Base-by-base conservation (phyloP, 805 yeast species). In the Zygosaccharomyces gambellarensis region DNA sequence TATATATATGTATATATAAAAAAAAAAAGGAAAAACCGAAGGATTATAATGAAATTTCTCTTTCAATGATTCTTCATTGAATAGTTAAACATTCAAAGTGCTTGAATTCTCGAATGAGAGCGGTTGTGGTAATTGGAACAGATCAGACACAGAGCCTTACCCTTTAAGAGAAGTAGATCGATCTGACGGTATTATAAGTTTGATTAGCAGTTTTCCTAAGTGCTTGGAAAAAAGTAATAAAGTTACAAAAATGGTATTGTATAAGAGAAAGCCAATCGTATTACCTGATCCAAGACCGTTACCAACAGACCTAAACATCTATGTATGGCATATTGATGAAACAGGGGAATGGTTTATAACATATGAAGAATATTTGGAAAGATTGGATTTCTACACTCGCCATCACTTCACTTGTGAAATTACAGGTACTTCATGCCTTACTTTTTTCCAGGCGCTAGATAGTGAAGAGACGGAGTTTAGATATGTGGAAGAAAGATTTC, bases 331-430 rank as follows among this genome's bases (percentile, higher is more conserved):
- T 58, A 90, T 92, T 45, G 81, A 85, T 9, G 83, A 83, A 57
- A 94, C 98, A 1, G 83, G 83, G 46, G 99, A 92, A 71, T 92
- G 95, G 89, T 94, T 90, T 65, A 57, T 72, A 11, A 72, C 74
- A 5, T 92, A 94, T 65, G 87, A 85, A 47, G 89, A 83, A 8
- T 92, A 88, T 60, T 71, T 94, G 43, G 70, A 70, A 21, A 71
- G 92, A 48, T 69, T 86, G 73, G 89, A 86, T 64, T 86, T 84
- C 67, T 87, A 86, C 65, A 77, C 77, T 51, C 75, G 79, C 45
- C 82, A 81, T 57, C 87, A 88, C 65, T 94, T 94, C 69, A 94
- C 90, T 10, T 94, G 98, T 71, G 99, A 94, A 69, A 85, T 92
- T 43, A 88, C 97, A 0, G 99, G 99, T 11, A 87, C 89, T 60